Evolutionary conservation across 441 rosid species (phyloP), one percentile per base, ranked within the genome.

Genomic region (Jatropha podagrica): DNA sequence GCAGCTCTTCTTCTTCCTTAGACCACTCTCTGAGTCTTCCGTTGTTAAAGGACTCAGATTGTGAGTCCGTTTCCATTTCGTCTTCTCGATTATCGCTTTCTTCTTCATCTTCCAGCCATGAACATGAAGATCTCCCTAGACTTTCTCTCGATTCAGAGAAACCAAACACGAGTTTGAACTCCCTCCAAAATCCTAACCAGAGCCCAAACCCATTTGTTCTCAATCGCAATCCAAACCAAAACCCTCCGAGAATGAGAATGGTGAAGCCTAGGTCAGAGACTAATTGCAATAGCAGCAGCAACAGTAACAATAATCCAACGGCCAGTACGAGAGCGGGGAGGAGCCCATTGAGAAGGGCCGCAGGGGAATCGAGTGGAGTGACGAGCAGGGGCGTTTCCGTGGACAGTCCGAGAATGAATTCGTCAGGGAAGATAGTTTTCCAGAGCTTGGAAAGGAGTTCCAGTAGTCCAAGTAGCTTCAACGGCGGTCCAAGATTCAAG

Each of bases 381-480:
- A 40, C 76, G 42, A 88, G 81, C 78, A 84, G 94, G 72, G 95
- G 95, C 37, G 91, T 89, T 13, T 92, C 99, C 0, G 91, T 88
- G 17, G 97, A 92, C 76, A 92, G 97, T 61, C 99, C 98, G 5
- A 90, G 99, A 65, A 83, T 96, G 83, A 91, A 93, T 69, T 91
- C 99, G 0, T 96, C 97, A 7, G 99, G 99, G 17, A 96, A 94
- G 76, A 87, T 96, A 61, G 92, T 96, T 69, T 96, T 92, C 59
- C 93, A 95, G 75, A 88, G 90, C 86, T 74, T 93, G 54, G 99
- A 91, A 81, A 78, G 99, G 65, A 96, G 99, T 72, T 93, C 98
- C 3, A 96, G 99, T 73, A 92, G 97, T 40, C 99, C 99, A 1
- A 93, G 99, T 58, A 96, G 93, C 82, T 92, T 95, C 80, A 93